Evolutionary conservation across 805 yeast genomes (phyloP).

Genomic region (Candida chilensis): DNA sequence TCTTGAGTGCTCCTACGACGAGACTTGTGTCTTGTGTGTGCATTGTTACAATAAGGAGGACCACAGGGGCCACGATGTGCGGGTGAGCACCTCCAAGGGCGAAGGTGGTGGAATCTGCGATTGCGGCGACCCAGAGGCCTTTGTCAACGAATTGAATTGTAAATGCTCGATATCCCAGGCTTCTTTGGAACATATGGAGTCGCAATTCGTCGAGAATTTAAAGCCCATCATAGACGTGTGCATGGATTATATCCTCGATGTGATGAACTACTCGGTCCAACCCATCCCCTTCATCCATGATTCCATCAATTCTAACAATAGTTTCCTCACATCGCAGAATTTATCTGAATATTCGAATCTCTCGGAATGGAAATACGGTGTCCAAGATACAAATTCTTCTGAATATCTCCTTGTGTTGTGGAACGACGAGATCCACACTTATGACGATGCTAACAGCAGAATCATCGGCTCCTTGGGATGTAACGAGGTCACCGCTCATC

Average conservation of each 20-base stretch:
- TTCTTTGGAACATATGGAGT: not conserved
- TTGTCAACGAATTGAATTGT: constrained; percentile 46
- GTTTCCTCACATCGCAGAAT: constrained; percentile 11
- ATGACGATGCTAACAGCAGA: constrained; percentile 41
- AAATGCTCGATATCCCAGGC: too few species aligned
- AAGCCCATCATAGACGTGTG: constrained; percentile 18
- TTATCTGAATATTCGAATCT: constrained; percentile 21
- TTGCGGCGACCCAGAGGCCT: constrained; percentile 66
- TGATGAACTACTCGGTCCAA: constrained; percentile 24
- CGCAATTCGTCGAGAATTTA: constrained; percentile 9
- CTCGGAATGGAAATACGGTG: constrained; percentile 20
- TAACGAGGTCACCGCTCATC: constrained; percentile 15
- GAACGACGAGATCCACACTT: constrained; percentile 72
- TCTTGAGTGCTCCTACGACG: constrained; percentile 68
- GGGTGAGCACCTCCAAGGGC: constrained; percentile 38
- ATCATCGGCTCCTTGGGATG: constrained; percentile 23
- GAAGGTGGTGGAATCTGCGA: constrained; percentile 55
- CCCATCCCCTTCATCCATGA: constrained; percentile 26
- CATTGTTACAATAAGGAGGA: constrained; percentile 64
- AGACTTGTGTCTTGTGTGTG: constrained; percentile 69
- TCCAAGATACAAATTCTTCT: constrained; percentile 20
- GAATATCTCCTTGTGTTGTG: constrained; percentile 50
- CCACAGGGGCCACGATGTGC: constrained; percentile 59
- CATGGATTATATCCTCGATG: constrained; percentile 34
- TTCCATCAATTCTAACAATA: constrained; percentile 12